Evolutionary conservation across 2,329 filamentous ascomycete species (phyloP).

Genomic region (Botrytis tulipae): DNA sequence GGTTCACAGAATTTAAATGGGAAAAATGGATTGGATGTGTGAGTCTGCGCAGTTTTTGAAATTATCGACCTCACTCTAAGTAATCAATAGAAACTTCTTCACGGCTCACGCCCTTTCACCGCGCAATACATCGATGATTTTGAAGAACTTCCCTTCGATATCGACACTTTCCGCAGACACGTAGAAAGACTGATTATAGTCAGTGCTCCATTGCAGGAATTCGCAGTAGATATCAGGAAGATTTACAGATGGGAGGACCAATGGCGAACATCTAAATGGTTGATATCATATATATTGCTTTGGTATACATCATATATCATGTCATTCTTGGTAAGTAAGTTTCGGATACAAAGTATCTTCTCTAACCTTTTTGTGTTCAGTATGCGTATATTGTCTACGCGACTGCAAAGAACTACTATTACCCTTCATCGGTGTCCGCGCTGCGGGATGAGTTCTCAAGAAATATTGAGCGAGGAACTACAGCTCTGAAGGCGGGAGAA

Average conservation of each 20-base stretch:
- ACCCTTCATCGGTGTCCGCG: constrained; percentile 22
- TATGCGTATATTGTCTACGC: constrained; percentile 29
- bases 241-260: constrained; percentile 42
- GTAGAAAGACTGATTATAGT: constrained; percentile 42
- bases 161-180: constrained; percentile 35
- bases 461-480: constrained; percentile 36
- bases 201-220: constrained; percentile 40
- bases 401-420: constrained; percentile 28
- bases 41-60: constrained; percentile 1
- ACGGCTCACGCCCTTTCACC: constrained; percentile 38
- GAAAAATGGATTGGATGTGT: constrained; percentile 36
- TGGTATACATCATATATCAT: constrained; percentile 30
- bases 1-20: constrained; percentile 37
- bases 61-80: constrained; percentile 8
- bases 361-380: constrained; percentile 18
- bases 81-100: constrained; percentile 35
- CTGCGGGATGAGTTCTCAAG: constrained; percentile 35
- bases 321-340: constrained; percentile 28
- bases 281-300: constrained; percentile 28
- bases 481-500: constrained; percentile 39
- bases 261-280: constrained; percentile 37
- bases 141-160: constrained; percentile 30
- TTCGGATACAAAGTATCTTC: background rate
- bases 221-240: constrained; percentile 39
- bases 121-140: constrained; percentile 41